Evolutionary conservation across 257 asterid genomes (phyloP).

Genomic region (Solanum chilense): DNA sequence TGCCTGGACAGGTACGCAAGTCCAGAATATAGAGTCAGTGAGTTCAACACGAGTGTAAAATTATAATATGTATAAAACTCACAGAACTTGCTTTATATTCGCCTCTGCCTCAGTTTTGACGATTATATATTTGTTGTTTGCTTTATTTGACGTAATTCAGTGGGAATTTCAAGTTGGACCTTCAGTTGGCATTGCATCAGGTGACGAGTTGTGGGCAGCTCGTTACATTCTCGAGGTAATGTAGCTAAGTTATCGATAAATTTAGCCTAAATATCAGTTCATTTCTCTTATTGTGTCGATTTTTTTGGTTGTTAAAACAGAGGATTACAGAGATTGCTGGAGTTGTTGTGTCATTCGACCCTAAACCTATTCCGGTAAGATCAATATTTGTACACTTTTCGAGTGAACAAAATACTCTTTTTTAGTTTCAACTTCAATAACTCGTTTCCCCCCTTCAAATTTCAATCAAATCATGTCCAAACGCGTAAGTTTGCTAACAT

Average conservation of each 20-base stretch:
- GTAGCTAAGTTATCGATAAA: neutral
- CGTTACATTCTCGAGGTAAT: constrained; percentile 87
- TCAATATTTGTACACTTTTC: neutral
- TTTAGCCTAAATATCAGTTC: neutral
- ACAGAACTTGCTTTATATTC: neutral
- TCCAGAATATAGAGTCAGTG: neutral
- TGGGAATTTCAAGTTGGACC: constrained; percentile 99
- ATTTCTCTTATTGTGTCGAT: neutral
- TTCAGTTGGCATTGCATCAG: constrained; percentile 77
- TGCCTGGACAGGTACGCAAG: constrained; percentile 85
- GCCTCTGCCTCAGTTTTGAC: neutral
- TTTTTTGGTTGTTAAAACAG: constrained; percentile 24
- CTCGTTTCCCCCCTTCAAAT: too few species aligned
- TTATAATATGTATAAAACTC: neutral
- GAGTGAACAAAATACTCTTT: neutral
- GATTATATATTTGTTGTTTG: neutral
- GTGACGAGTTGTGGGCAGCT: constrained; percentile 86
- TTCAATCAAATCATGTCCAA: neutral
- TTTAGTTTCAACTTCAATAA: neutral
- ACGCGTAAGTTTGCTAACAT: neutral
- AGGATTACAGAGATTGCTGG: constrained; percentile 96
- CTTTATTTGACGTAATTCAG: constrained; percentile 6
- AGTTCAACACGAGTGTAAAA: neutral
- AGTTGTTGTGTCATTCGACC: constrained; percentile 73
- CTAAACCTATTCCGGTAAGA: constrained; percentile 74